phyloP scores from a whole-genome alignment of 768 basidiomycete genomes.

The Russula virescens region DNA sequence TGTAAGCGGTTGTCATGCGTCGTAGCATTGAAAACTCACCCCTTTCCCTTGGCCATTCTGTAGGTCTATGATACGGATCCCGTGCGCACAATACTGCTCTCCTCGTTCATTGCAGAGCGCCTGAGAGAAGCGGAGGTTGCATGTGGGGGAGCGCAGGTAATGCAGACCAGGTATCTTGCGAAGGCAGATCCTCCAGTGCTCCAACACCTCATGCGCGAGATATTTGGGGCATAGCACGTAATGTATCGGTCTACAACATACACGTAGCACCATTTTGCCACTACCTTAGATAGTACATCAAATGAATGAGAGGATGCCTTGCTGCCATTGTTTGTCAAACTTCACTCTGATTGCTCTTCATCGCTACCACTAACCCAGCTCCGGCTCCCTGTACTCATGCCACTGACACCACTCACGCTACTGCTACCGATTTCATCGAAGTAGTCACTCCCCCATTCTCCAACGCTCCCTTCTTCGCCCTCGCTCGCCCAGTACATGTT shows the following conservation, averaged over 20 bases:
- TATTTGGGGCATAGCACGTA: slow-evolving; percentile 24
- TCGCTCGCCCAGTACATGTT: slow-evolving; percentile 31
- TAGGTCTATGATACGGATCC: slow-evolving; percentile 71
- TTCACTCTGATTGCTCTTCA: slow-evolving; percentile 21
- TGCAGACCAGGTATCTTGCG: slow-evolving; percentile 55
- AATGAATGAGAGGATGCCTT: background rate
- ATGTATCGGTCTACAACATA: background rate
- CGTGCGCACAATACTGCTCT: slow-evolving; percentile 61
- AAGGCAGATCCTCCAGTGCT: slow-evolving; percentile 71
- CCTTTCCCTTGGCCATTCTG: background rate
- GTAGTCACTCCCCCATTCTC: slow-evolving; percentile 50
- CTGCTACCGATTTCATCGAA: slow-evolving; percentile 25
- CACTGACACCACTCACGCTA: slow-evolving; percentile 24
- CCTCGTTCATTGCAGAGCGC: slow-evolving; percentile 48
- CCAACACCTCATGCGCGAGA: slow-evolving; percentile 46
- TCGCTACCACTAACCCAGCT: slow-evolving; percentile 25
- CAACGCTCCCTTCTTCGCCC: slow-evolving; percentile 41
- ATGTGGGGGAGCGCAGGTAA: slow-evolving; percentile 52
- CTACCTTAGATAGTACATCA: background rate
- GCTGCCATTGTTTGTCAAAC: background rate
- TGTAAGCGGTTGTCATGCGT: slow-evolving; percentile 39
- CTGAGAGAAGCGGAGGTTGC: slow-evolving; percentile 58
- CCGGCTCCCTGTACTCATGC: slow-evolving; percentile 22
- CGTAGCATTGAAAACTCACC: background rate
- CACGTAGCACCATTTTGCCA: background rate